Evolutionary conservation across 2,329 filamentous ascomycete genomes (phyloP).

Genomic region (Diaporthe nobilis): DNA sequence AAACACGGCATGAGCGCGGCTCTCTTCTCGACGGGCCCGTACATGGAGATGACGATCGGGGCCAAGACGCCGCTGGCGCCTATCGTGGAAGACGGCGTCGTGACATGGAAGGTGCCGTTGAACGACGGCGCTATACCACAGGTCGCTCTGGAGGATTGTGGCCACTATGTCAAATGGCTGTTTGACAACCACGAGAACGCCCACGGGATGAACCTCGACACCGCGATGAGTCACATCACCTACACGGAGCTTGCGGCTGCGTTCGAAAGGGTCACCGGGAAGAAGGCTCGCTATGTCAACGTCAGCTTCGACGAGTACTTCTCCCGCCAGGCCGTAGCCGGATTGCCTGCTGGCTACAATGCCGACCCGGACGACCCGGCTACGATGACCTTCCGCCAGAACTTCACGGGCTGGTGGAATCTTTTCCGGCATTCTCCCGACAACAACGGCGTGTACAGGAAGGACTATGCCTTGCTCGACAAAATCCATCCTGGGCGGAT

Average conservation of each 20-base stretch:
- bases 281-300: not conserved
- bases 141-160: not conserved
- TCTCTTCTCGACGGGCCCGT: not conserved
- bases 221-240: not conserved
- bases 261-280: not conserved
- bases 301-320: not conserved
- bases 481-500: not conserved
- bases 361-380: not conserved
- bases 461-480: not conserved
- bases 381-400: not conserved
- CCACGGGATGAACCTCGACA: not conserved
- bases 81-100: not conserved
- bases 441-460: not conserved
- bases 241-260: not conserved
- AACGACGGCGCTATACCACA: not conserved
- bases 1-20: not conserved
- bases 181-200: not conserved
- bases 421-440: not conserved
- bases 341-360: not conserved
- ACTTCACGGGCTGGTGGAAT: conserved; percentile 5
- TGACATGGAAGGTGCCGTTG: not conserved
- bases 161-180: not conserved
- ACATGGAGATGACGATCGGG: not conserved
- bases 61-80: not conserved
- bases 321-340: not conserved